phyloP scores from a whole-genome alignment of 148 eudicot genomes.

The Gaultheria prostrata region DNA sequence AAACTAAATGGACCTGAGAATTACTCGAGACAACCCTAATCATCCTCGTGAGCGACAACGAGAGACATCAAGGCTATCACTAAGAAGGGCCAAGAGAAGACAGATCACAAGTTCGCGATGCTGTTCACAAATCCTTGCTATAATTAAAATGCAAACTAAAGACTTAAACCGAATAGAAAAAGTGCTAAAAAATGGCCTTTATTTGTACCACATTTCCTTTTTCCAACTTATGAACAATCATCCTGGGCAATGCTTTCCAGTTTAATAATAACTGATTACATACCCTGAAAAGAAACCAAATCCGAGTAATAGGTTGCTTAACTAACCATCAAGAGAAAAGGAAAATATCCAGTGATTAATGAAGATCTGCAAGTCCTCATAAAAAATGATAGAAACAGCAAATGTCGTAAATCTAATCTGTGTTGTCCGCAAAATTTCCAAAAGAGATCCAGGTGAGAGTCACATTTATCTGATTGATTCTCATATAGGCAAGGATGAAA shows the following conservation, averaged over 20 bases:
- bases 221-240: not conserved
- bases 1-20: not conserved
- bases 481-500: not conserved
- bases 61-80: not conserved
- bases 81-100: too few species aligned
- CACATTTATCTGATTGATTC: not conserved
- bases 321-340: not conserved
- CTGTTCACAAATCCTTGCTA: not conserved
- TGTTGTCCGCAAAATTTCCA: not conserved
- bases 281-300: not conserved
- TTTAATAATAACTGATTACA: not conserved
- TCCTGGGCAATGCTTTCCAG: not conserved
- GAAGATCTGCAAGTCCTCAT: not conserved
- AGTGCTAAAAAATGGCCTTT: not conserved
- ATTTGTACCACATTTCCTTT: not conserved
- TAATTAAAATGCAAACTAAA: not conserved
- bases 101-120: not conserved
- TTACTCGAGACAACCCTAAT: not conserved
- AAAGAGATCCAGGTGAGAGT: not conserved
- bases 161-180: not conserved
- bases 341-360: not conserved
- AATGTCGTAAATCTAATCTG: not conserved
- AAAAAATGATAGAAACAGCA: not conserved
- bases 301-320: not conserved
- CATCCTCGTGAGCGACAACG: not conserved